Base-by-base conservation (phyloP, 805 yeast species). In the Hyphopichia homilentoma region DNA sequence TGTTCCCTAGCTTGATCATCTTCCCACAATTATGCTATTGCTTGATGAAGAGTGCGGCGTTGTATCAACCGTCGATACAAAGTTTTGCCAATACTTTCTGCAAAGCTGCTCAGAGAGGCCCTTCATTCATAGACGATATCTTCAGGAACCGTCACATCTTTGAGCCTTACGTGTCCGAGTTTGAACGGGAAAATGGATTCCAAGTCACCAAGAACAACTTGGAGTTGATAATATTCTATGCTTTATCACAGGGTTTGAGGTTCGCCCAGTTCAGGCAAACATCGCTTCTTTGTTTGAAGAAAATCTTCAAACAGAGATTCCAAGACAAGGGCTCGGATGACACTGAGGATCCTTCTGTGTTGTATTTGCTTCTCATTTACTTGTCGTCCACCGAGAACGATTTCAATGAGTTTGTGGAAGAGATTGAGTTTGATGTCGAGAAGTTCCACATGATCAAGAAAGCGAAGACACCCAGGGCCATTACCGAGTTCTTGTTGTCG, bases 201-300 rank as follows among this genome's bases (percentile, higher is more conserved):
- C 43, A 43, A 7, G 53, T 79, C 35, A 59, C 62, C 1, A 51
- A 50, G 20, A 59, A 59, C 2, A 79, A 74, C 45, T 69, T 81
- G 41, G 77, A 80, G 35, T 64, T 68, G 18, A 62, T 75, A 13
- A 49, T 81, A 21, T 51, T 76, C 19, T 60, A 64, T 27, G 47
- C 72, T 14, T 54, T 75, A 13, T 61, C 74, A 4, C 78, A 73
- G 46, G 90, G 89, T 0, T 52, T 81, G 25, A 70, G 73, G 22
- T 55, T 76, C 6, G 77, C 86, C 6, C 77, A 73, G 35, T 64
- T 80, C 14, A 73, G 70, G 36, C 69, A 66, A 7, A 57, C 67
- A 2, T 71, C 84, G 0, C 47, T 75, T 21, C 59, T 56, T 1
- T 61, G 74, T 16, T 46, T 81, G 43, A 62, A 60, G 30, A 47